A percentile compares a stretch with the other conserved stretches of the same genome.
Conservation (phyloP, 2,329 filamentous ascomycete genomes). For the Xylariales sp. region DNA sequence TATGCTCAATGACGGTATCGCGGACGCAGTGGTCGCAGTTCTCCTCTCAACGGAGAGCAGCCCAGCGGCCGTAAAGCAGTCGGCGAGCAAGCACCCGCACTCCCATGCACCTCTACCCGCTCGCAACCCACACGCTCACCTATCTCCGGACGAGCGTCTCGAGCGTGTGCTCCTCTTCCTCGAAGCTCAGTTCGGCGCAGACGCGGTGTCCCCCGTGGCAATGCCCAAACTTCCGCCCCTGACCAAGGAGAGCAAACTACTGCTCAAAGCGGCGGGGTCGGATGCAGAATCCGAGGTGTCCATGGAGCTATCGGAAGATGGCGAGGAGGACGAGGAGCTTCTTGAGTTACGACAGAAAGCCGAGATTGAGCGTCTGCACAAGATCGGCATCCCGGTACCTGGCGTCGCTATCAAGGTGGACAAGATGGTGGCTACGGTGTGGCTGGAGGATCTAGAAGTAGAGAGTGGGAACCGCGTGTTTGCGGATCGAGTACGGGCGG, state of each 20-base stretch:
- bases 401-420: slow-evolving; percentile 85
- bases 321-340: slow-evolving; percentile 36
- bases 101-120: slow-evolving; percentile 40
- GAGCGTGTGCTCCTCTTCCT: slow-evolving; percentile 90
- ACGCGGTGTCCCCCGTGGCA: slow-evolving; percentile 75
- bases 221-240: slow-evolving; percentile 50
- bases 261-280: slow-evolving; percentile 20
- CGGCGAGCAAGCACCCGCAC: slow-evolving; percentile 53
- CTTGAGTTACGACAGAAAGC: slow-evolving; percentile 52
- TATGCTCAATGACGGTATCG: slow-evolving; percentile 94
- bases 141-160: slow-evolving; percentile 71
- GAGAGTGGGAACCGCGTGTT: slow-evolving; percentile 78
- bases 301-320: slow-evolving; percentile 30
- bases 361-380: slow-evolving; percentile 76
- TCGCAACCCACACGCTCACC: slow-evolving; percentile 69
- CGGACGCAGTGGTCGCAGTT: slow-evolving; percentile 94
- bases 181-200: slow-evolving; percentile 88
- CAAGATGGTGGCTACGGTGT: slow-evolving; percentile 81
- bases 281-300: slow-evolving; percentile 30
- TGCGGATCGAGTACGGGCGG: slow-evolving; percentile 78
- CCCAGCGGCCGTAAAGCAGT: slow-evolving; percentile 86
- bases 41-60: slow-evolving; percentile 89
- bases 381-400: slow-evolving; percentile 83
- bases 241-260: slow-evolving; percentile 25
- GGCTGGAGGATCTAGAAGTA: slow-evolving; percentile 88